Base-by-base conservation (phyloP, 2,329 filamentous ascomycete species). In the Remersonia thermophila region DNA sequence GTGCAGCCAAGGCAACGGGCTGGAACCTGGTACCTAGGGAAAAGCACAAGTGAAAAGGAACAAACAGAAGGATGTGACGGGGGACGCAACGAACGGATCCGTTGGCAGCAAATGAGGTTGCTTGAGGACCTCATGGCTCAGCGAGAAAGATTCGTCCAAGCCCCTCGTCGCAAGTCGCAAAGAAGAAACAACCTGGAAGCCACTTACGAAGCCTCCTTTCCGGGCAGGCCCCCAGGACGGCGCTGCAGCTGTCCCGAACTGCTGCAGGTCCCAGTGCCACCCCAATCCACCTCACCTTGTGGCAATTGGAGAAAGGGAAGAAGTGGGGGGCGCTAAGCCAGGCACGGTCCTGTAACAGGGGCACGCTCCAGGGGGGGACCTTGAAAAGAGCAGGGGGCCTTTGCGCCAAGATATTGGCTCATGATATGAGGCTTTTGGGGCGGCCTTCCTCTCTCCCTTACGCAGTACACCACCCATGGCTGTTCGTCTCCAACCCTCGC, bases 281-380 rank as follows among this genome's bases (percentile, higher is more conserved):
- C n/a, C 36, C 35, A n/a, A n/a, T n/a, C 40, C 42, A 42, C 36
- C 38, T 37, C 41, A 40, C 38, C 40, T 35, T 37, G 38, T 40
- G 43, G 41, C 42, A 39, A 45, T 41, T 44, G 44, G 45, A 32
- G 43, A 48, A 47, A 48, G n/a, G n/a, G n/a, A n/a, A 45, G 45
- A 44, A 43, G 38, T 46, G 41, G 47, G 44, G 37, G 37, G 33
- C 35, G 29, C 38, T 40, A 40, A 27, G 14, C 33, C 33, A 11
- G 17, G 8, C n/a, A 16, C 27, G n/a, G 31, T 4, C 13, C 14
- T 2, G 10, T 12, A n/a, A 2, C 29, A 27, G 17, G 33, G 30
- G 14, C 33, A 31, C 25, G 30, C 14, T 16, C 23, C 25, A 29
- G 18, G 14, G 33, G 16, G 3, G 3, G 17, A 4, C 7, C 12